Conservation (phyloP, 371 early-diverging fungal species). For the Circinella minor region DNA sequence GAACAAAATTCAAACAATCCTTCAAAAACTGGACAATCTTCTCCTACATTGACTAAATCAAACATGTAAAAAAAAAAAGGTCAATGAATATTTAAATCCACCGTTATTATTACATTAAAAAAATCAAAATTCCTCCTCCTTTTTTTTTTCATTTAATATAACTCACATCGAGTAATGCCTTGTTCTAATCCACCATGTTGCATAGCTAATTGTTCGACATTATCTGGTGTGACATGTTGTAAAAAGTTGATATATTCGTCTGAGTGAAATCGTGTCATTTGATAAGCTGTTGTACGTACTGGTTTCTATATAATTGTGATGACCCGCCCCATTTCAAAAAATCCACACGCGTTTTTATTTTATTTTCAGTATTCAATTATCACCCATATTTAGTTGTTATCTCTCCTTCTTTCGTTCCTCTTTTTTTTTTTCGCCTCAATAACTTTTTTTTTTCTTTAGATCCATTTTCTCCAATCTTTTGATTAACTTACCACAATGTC, state of each 20-base stretch:
- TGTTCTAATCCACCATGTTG: constrained; percentile 70
- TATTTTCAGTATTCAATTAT: too few species aligned
- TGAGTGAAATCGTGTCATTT: constrained; percentile 99
- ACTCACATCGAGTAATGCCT: constrained; percentile 75
- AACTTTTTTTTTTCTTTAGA: neutral
- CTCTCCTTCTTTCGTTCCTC: too few species aligned
- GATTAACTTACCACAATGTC: constrained; percentile 71
- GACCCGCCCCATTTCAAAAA: too few species aligned
- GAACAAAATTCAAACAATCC: constrained; percentile 96
- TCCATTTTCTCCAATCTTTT: too few species aligned
- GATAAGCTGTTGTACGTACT: constrained; percentile 84
- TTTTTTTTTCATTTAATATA: too few species aligned
- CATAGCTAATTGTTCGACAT: constrained; percentile 79
- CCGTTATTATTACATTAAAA: neutral
- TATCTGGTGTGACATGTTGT: constrained; percentile 92
- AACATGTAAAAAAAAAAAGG: too few species aligned
- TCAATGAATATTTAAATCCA: too few species aligned
- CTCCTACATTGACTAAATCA: constrained; percentile 82
- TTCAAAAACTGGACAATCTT: constrained; percentile 99
- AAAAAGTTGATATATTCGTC: constrained; percentile 99
- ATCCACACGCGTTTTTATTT: too few species aligned
- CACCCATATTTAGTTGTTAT: too few species aligned
- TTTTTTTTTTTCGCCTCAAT: neutral
- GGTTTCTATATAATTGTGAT: constrained; percentile 63
- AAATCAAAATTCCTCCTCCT: neutral